A percentile compares a stretch with the other conserved stretches of the same genome.
These are phyloP conservation scores for Aureobasidium sp. DNA, from an alignment of 2,329 filamentous ascomycete genomes.

Conservation along the genomic window DNA sequence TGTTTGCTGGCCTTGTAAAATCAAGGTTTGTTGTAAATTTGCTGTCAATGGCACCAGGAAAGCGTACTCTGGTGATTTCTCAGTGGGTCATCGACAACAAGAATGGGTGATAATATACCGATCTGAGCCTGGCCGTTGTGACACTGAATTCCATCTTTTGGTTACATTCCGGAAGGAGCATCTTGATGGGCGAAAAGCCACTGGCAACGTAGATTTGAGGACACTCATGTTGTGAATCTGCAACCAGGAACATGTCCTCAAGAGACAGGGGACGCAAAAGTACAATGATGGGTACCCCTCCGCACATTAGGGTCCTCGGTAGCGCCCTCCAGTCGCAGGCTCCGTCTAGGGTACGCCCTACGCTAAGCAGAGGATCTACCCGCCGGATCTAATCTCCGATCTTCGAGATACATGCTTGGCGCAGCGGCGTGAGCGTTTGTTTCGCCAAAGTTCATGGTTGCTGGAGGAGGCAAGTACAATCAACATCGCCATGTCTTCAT, in stretches of 20 bases:
- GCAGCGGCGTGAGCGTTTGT: background rate
- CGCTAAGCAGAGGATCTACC: background rate
- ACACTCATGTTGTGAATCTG: background rate
- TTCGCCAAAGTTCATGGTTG: background rate
- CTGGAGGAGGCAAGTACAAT: background rate
- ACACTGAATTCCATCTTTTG: slow-evolving; percentile 45
- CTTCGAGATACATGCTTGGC: background rate
- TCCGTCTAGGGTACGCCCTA: slow-evolving; percentile 9
- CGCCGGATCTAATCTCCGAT: slow-evolving; percentile 7
- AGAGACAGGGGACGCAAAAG: background rate
- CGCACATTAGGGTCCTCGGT: background rate
- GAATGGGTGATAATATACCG: slow-evolving; percentile 35
- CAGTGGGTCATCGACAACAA: background rate
- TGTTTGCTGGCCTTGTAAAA: slow-evolving; percentile 66
- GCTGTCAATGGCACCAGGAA: slow-evolving; percentile 92
- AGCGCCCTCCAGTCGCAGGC: background rate
- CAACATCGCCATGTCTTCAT: slow-evolving; percentile 19
- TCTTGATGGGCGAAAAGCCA: background rate
- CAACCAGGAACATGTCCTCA: background rate
- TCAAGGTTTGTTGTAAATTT: slow-evolving; percentile 75
- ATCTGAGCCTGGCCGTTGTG: slow-evolving; percentile 51
- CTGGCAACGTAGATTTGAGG: background rate
- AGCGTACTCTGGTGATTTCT: slow-evolving; percentile 46
- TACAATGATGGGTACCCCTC: slow-evolving; percentile 13
- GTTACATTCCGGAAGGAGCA: background rate